Evolutionary conservation across 768 basidiomycete genomes (phyloP), one percentile per base, ranked within the genome.

Genomic region (Boletus sp.): DNA sequence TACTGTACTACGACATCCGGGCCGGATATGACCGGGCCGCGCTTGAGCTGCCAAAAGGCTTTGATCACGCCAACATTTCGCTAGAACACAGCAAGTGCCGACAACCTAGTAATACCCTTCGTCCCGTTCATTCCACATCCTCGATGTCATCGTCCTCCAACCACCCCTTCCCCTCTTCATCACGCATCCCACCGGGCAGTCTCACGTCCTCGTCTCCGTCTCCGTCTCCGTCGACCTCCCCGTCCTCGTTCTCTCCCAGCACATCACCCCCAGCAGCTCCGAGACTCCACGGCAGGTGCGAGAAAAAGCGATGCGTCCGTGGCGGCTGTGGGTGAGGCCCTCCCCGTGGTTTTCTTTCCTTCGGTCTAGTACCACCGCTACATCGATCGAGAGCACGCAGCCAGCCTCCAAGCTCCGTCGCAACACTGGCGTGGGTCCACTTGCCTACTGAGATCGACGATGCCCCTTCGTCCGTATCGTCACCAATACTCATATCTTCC

Each of bases 81-180:
- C 24, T 24, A 24, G 24, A 24, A 24, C 24, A 24, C 24, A 24
- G 3, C 24, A 24, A 24, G 24, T 24, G 24, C 24, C 24, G 24
- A 24, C 24, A 24, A 24, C 24, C 24, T 24, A 24, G 24, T 3
- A 24, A 24, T 24, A 24, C 24, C 24, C n/a, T 10, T 8, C 11
- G 28, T 17, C 3, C 29, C 18, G 15, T 29, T 64, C 52, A 73
- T 11, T 67, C 63, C 35, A 47, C 59, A 28, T 83, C 79, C 60
- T 84, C 82, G 50, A 86, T 86, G 62, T 85, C 83, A 62, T 86
- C 83, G 20, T 71, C 75, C 42, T 83, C 83, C 62, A 84, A 62
- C 83, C 83, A 85, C 18, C 81, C 80, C 49, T 59, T 71, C 4
- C 66, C 69, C n/a, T 69, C 73, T 15, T 73, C 72, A 12, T 58